Conservation (phyloP, 306 rosid genomes). For the Trifolium subterraneum region DNA sequence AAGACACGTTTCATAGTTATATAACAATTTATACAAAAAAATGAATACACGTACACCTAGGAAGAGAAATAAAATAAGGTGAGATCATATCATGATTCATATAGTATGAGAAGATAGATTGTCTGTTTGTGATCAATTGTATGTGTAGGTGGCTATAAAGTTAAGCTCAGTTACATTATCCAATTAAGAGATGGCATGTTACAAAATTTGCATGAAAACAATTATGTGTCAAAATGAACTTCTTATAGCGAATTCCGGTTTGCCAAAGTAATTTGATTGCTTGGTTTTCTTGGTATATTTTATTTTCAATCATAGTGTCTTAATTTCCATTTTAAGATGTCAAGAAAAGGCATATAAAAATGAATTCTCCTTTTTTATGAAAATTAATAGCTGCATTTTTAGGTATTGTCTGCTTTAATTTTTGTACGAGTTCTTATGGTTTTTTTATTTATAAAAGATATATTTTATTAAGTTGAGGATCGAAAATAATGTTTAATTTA, state of each 20-base stretch:
- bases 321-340: slow-evolving; percentile 11
- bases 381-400: too few species aligned
- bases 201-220: not conserved
- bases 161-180: slow-evolving; percentile 6
- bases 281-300: slow-evolving; percentile 30
- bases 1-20: too few species aligned
- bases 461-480: too few species aligned
- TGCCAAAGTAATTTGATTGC: not conserved
- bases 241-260: not conserved
- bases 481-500: too few species aligned
- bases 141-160: slow-evolving; percentile 26
- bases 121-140: slow-evolving; percentile 6
- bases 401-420: too few species aligned
- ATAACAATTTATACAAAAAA: not conserved
- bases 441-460: too few species aligned
- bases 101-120: slow-evolving; percentile 8
- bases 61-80: not conserved
- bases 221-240: not conserved
- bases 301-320: not conserved
- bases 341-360: not conserved
- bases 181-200: slow-evolving; percentile 3
- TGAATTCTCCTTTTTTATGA: too few species aligned
- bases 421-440: too few species aligned
- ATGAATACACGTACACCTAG: not conserved
- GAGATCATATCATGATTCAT: not conserved